phyloP scores from a whole-genome alignment of 306 rosid species.

The Pueraria montana region DNA sequence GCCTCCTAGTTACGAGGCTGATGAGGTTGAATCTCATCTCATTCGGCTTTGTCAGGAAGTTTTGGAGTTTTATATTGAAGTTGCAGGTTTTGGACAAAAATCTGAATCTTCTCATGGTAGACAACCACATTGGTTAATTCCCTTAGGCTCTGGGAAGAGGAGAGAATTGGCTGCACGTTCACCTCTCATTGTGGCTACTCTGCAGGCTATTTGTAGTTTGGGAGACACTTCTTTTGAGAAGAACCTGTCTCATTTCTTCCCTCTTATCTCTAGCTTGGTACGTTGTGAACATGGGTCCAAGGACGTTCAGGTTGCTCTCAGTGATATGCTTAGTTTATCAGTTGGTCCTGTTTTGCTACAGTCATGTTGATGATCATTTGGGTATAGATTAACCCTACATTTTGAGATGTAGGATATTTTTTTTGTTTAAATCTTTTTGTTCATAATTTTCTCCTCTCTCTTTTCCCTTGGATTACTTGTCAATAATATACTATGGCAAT shows the following conservation, averaged over 20 bases:
- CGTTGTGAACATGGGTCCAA: conserved; percentile 96
- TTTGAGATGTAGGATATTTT: conserved; percentile 66
- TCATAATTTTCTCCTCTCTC: conserved; percentile 42
- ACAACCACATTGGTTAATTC: conserved; percentile 79
- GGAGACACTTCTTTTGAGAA: conserved; percentile 78
- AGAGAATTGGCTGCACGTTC: conserved; percentile 93
- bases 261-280: conserved; percentile 81
- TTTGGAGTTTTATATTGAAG: conserved; percentile 75
- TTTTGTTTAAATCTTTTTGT: conserved; percentile 54
- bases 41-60: conserved; percentile 81
- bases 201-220: conserved; percentile 85
- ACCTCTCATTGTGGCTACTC: conserved; percentile 91
- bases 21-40: conserved; percentile 79
- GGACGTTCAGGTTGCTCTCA: conserved; percentile 88
- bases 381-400: conserved; percentile 53
- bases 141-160: conserved; percentile 87
- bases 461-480: conserved; percentile 43
- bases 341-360: conserved; percentile 89
- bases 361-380: conserved; percentile 75
- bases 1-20: conserved; percentile 70
- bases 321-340: conserved; percentile 86
- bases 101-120: conserved; percentile 65
- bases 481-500: conserved; percentile 64
- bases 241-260: conserved; percentile 81
- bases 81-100: conserved; percentile 60